Conservation (phyloP, 495 filamentous ascomycete species). For the Podospora pseudocomata region DNA sequence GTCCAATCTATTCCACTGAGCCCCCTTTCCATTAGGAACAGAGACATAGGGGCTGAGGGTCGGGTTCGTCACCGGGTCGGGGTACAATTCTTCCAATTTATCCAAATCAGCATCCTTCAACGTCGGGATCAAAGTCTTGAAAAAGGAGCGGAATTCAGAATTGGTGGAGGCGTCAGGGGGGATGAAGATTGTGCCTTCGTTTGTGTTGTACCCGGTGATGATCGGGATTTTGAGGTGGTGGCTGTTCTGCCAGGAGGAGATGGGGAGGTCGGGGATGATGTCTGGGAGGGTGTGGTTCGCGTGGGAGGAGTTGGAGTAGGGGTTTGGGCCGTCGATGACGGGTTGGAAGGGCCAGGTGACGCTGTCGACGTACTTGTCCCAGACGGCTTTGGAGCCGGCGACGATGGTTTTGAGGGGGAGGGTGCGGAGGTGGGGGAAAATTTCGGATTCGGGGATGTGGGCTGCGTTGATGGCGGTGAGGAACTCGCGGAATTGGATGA, state of each 20-base stretch:
- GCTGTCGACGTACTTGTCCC: constrained; percentile 49
- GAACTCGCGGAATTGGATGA: constrained; percentile 58
- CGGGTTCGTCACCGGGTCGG: constrained; percentile 44
- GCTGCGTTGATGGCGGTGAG: constrained; percentile 43
- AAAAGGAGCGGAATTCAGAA: constrained; percentile 53
- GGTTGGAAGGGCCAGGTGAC: constrained; percentile 68
- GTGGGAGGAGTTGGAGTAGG: constrained; percentile 22
- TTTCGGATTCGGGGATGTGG: constrained; percentile 38
- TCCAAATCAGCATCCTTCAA: constrained; percentile 46
- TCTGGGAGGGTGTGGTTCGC: constrained; percentile 10
- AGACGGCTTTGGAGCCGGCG: constrained; percentile 49
- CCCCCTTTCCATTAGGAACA: constrained; percentile 41
- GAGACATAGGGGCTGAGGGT: constrained; percentile 25
- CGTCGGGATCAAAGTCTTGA: constrained; percentile 52
- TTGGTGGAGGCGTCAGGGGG: constrained; percentile 42
- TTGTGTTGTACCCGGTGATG: constrained; percentile 62
- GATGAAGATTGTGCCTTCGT: constrained; percentile 62
- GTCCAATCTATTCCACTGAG: constrained; percentile 58
- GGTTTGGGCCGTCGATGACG: constrained; percentile 54
- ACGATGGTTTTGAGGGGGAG: constrained; percentile 46
- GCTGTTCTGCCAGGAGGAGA: constrained; percentile 52
- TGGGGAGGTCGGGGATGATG: constrained; percentile 54
- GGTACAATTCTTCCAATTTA: constrained; percentile 53
- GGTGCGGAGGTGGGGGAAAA: constrained; percentile 51
- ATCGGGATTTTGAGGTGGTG: constrained; percentile 57